Evolutionary conservation across 106 monocot species (phyloP).

Genomic region (Dendrobium catenatum): DNA sequence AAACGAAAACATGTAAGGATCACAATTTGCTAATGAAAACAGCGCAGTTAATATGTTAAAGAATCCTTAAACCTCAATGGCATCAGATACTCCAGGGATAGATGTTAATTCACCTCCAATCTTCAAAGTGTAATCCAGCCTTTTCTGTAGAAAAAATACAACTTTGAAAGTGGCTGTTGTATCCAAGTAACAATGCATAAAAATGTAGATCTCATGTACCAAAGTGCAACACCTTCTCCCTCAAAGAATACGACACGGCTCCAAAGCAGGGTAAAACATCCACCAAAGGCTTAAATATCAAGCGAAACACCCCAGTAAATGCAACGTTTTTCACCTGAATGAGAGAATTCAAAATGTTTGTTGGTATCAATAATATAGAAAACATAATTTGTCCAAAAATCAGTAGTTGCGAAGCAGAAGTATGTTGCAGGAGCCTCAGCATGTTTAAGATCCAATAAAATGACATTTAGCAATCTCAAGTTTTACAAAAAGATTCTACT

Average conservation of each 20-base stretch:
- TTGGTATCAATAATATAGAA: background rate
- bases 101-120: constrained; percentile 65
- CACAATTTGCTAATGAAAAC: background rate
- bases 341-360: background rate
- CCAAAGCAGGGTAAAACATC: constrained; percentile 89
- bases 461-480: background rate
- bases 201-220: constrained; percentile 3
- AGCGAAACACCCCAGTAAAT: constrained; percentile 85
- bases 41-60: background rate
- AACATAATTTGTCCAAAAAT: background rate
- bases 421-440: background rate
- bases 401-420: background rate
- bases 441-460: background rate
- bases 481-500: background rate
- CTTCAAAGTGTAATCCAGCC: constrained; percentile 56
- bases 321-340: constrained; percentile 90
- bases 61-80: constrained; percentile 46
- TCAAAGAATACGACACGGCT: constrained; percentile 83
- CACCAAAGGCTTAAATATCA: constrained; percentile 88
- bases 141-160: constrained; percentile 56
- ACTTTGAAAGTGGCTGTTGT: background rate
- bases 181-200: background rate
- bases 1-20: background rate
- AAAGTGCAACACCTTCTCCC: constrained; percentile 66
- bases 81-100: constrained; percentile 67